Conservation (phyloP, 345 rosid species). For the Ricinus communis region DNA sequence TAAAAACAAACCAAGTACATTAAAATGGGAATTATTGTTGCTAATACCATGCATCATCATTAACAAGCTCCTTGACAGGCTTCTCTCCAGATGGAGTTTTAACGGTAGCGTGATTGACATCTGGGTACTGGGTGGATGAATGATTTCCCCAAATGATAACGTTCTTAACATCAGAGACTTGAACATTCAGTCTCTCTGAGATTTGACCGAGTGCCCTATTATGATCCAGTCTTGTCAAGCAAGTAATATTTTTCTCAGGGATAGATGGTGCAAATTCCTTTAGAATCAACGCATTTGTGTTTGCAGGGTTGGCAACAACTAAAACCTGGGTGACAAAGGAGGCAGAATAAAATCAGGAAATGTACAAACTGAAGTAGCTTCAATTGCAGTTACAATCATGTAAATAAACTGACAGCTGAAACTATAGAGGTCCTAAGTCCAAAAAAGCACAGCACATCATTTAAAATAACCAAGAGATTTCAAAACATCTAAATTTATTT, state of each 20-base stretch:
- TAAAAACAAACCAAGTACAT: neutral
- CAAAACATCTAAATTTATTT: too few species aligned
- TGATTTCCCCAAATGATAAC: conserved; percentile 99
- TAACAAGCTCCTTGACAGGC: conserved; percentile 78
- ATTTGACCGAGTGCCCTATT: conserved; percentile 99
- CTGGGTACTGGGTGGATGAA: conserved; percentile 95
- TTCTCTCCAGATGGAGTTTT: conserved; percentile 65
- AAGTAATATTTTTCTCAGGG: conserved; percentile 88
- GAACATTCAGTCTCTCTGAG: conserved; percentile 84
- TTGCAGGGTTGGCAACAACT: conserved; percentile 99
- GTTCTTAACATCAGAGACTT: conserved; percentile 89
- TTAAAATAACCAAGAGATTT: neutral
- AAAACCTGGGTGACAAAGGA: conserved; percentile 58
- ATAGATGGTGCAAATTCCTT: conserved; percentile 98
- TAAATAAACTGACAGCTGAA: neutral
- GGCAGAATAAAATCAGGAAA: neutral
- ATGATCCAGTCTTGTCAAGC: conserved; percentile 95
- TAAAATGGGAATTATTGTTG: neutral
- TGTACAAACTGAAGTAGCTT: neutral
- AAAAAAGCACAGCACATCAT: neutral
- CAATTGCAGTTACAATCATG: neutral
- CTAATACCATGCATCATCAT: conserved; percentile 79
- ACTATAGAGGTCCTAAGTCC: neutral
- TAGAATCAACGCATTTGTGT: conserved; percentile 94
- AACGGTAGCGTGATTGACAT: conserved; percentile 96